These are phyloP conservation scores for Podospora appendiculata DNA, from an alignment of 495 filamentous ascomycete genomes.

Conservation along the genomic window DNA sequence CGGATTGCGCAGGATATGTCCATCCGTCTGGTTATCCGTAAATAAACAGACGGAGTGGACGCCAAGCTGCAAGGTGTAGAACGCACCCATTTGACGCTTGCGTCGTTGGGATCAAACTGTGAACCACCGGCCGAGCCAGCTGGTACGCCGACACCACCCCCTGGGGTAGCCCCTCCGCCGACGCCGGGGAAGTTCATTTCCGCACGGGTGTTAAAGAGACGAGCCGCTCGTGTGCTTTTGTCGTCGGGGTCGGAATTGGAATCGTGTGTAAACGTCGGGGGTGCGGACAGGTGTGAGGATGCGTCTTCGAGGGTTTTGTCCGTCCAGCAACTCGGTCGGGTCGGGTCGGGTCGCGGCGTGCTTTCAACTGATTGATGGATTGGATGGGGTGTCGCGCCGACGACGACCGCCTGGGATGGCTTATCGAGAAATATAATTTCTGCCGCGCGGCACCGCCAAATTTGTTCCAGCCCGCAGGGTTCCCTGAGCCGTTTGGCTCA, in stretches of 20 bases:
- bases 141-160: background rate
- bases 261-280: too few species aligned
- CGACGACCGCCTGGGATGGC: background rate
- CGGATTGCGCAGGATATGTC: too few species aligned
- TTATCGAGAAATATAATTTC: constrained; percentile 21
- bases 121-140: too few species aligned
- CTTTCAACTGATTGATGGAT: background rate
- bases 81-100: constrained; percentile 29
- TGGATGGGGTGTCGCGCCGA: background rate
- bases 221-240: background rate
- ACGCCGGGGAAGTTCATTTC: constrained; percentile 19
- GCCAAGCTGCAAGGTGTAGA: background rate
- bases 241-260: too few species aligned
- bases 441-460: constrained; percentile 18
- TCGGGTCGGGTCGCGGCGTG: background rate
- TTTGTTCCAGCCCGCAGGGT: background rate
- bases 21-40: background rate
- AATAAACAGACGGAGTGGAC: background rate
- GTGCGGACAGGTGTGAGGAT: background rate
- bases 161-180: background rate
- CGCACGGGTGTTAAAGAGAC: background rate
- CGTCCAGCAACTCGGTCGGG: background rate
- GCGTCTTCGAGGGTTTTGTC: background rate
- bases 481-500: background rate
- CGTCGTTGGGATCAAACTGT: constrained; percentile 30